These are phyloP conservation scores for Phlebopus sp. DNA, from an alignment of 1,284 basidiomycete genomes.

Conservation along the genomic window DNA sequence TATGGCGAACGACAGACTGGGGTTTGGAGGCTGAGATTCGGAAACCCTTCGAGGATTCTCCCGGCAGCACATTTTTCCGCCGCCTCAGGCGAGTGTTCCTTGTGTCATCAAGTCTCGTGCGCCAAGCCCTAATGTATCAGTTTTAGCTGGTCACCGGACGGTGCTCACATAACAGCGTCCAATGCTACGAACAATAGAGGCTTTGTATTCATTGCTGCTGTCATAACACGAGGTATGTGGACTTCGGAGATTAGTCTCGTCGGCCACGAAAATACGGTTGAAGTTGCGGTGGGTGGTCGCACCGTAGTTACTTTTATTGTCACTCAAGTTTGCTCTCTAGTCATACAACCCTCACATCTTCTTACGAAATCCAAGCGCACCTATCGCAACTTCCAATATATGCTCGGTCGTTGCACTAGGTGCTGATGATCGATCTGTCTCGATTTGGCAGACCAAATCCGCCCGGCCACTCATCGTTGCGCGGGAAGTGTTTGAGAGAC, in stretches of 20 bases:
- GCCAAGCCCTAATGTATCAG: slow-evolving; percentile 1
- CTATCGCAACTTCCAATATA: slow-evolving; percentile 73
- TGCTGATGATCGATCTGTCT: slow-evolving; percentile 85
- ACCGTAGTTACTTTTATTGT: slow-evolving; percentile 14
- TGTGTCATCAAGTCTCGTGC: slow-evolving; percentile 2
- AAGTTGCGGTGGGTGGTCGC: slow-evolving; percentile 73
- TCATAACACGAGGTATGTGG: slow-evolving; percentile 88
- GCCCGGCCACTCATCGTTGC: slow-evolving; percentile 89
- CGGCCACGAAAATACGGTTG: slow-evolving; percentile 97
- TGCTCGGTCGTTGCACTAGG: slow-evolving; percentile 87
- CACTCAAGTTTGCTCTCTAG: slow-evolving; percentile 38
- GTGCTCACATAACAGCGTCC: slow-evolving; percentile 94
- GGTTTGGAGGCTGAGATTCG: slow-evolving; percentile 77
- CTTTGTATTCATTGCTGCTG: slow-evolving; percentile 95
- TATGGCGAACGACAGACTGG: slow-evolving; percentile 97
- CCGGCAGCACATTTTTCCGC: slow-evolving; percentile 93
- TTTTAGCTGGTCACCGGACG: slow-evolving; percentile 96
- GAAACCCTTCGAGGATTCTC: slow-evolving; percentile 91
- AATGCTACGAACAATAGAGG: slow-evolving; percentile 96
- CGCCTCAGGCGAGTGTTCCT: slow-evolving; percentile 65
- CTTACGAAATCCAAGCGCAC: slow-evolving; percentile 64
- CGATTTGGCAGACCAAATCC: slow-evolving; percentile 91
- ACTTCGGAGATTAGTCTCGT: slow-evolving; percentile 89
- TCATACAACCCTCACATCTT: slow-evolving; percentile 93
- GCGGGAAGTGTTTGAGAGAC: slow-evolving; percentile 90